Base-by-base conservation (phyloP, 129 eudicot species). In the Dittrichia graveolens region DNA sequence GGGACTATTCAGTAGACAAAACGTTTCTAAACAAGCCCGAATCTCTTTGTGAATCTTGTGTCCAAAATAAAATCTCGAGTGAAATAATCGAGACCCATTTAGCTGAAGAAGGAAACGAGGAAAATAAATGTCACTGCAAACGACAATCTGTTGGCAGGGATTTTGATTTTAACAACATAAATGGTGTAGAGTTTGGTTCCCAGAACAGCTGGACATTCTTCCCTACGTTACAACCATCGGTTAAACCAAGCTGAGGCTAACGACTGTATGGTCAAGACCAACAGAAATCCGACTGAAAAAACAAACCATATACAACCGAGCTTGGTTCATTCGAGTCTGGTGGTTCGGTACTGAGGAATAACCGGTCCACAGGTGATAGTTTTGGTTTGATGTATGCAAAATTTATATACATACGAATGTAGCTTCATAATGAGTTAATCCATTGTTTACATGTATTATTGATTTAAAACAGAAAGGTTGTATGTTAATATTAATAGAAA, bases 141-240 rank as follows among this genome's bases (percentile, higher is more conserved):
- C 82, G 79, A 12, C 82, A 77, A 15, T 83, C 87, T 16, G 34
- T 81, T 1, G 78, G 89, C 88, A 81, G 84, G 73, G 97, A 95
- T 65, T 95, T 95, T 80, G 86, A 95, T 60, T 95, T 95, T 65
- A 89, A 90, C 72, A 88, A 80, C 70, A 72, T 71, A 7, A 86
- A 92, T 62, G 85, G 78, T 8, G 85, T 80, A 34, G 87, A 85
- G 58, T 62, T 63, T n/a, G 95, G 85, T 37, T 78, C 91, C 42
- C 78, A 75, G 38, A 84, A 84, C 68, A 86, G 85, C 86, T 94
- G 98, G 98, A 88, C 87, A 35, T 94, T 94, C 84, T 90, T 90
- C 64, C 97, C 98, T 8, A 75, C 84, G 96, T 71, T 90, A 72
- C 93, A 87, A 44, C 80, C 99, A 54, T 88, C 85, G 12, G 91